phyloP scores from a whole-genome alignment of 306 rosid genomes.

The Morella rubra region DNA sequence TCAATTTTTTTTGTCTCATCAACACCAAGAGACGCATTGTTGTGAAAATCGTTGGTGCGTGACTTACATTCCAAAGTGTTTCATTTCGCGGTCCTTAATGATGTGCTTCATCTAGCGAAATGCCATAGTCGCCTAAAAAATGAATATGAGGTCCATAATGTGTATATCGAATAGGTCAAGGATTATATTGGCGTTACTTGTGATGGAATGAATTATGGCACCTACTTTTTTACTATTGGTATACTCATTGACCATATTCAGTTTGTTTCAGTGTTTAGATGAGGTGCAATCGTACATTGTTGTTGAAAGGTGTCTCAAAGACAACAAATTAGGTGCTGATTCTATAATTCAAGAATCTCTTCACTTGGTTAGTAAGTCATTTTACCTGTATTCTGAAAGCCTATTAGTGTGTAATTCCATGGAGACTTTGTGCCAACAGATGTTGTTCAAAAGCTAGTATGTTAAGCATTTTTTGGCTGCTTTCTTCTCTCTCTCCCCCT shows the following conservation, averaged over 20 bases:
- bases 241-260: slow-evolving; percentile 5
- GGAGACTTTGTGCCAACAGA: not conserved
- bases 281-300: slow-evolving; percentile 89
- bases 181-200: too few relatives aligned
- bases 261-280: slow-evolving; percentile 62
- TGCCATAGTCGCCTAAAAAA: too few relatives aligned
- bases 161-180: not conserved
- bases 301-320: slow-evolving; percentile 55
- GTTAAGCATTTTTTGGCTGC: slow-evolving; percentile 6
- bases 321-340: slow-evolving; percentile 46
- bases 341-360: slow-evolving; percentile 52
- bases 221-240: slow-evolving; percentile 13
- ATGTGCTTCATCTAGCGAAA: not conserved
- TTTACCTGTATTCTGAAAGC: not conserved
- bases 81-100: not conserved
- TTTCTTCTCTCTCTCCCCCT: slow-evolving; percentile 8
- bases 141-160: not conserved
- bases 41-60: not conserved
- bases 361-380: slow-evolving; percentile 61
- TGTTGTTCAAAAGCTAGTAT: not conserved
- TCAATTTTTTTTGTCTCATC: not conserved
- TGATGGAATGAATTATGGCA: not conserved
- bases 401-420: not conserved
- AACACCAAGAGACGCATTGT: not conserved
- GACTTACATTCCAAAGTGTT: not conserved